These are phyloP conservation scores for Calocybe gangraenosa DNA, from an alignment of 768 basidiomycete species.

Conservation along the genomic window DNA sequence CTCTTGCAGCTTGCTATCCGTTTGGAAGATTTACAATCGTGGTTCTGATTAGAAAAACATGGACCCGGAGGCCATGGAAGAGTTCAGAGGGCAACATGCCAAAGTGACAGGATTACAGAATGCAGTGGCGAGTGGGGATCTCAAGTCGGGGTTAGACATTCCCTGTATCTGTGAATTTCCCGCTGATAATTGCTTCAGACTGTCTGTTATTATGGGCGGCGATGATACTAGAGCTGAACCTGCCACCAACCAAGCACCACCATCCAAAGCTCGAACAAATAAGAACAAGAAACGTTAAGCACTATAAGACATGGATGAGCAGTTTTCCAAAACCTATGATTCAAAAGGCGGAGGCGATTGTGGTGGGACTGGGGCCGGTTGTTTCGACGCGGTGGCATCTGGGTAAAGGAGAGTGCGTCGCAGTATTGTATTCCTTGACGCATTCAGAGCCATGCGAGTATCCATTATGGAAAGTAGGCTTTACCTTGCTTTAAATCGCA, in stretches of 20 bases:
- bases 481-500: constrained; percentile 69
- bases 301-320: not conserved
- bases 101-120: constrained; percentile 52
- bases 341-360: constrained; percentile 4
- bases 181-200: constrained; percentile 23
- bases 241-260: not conserved
- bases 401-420: constrained; percentile 57
- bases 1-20: not conserved
- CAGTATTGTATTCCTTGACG: constrained; percentile 45
- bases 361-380: constrained; percentile 11
- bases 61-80: constrained; percentile 66
- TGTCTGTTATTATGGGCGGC: constrained; percentile 36
- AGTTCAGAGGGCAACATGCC: constrained; percentile 58
- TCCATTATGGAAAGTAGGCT: not conserved
- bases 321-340: not conserved
- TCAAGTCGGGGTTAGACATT: constrained; percentile 47
- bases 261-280: constrained; percentile 23
- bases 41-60: constrained; percentile 59
- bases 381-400: constrained; percentile 11
- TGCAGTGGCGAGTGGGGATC: constrained; percentile 54
- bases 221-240: constrained; percentile 13
- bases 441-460: not conserved
- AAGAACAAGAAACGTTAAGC: constrained; percentile 33
- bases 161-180: not conserved
- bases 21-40: constrained; percentile 10